Base-by-base conservation (phyloP, 495 filamentous ascomycete genomes). In the Trichocladium antarcticum region DNA sequence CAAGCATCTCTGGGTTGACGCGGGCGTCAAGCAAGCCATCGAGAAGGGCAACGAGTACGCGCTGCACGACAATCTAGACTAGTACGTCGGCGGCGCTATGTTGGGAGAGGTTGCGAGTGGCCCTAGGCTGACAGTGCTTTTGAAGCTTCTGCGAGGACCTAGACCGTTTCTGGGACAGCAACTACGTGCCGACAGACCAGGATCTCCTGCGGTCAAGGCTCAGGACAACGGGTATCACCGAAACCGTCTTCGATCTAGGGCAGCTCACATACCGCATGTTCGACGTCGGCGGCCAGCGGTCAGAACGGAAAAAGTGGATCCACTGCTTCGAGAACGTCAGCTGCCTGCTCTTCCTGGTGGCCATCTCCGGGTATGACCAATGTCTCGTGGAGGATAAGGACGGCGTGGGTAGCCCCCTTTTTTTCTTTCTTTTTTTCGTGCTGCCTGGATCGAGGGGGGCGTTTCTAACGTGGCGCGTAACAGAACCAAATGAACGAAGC, bases 401-500 rank as follows among this genome's bases (percentile, higher is more conserved):
- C 55, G 93, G 88, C 39, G 89, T 96, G 76, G 69, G 87, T 75
- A 14, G 7, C 24, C 22, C 11, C 34, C 5, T 12, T 34, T 19
- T 37, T 11, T 4, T 35, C 5, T 35, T 6, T 39, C 3, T 22
- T 8, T 6, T 22, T 17, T 20, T 35, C 3, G 29, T 8, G 14
- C 14, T 37, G 32, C n/a, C 1, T 17, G 11, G 6, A 6, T 8
- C 3, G 16, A n/a, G 28, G 15, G 28, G 27, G 11, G 19, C 39
- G 11, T 46, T 55, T 37, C 63, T 64, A 50, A 64, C 55, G 22
- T 21, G 14, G 6, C 5, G 3, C 12, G 15, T 3, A 7, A 10
- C 59, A 95, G 89, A 98, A 98, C 62, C 92, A 96, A 90, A 98
- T 98, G 92, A 90, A 95, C 68, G 92, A 98, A 68, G 93, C 92